Conservation (phyloP, 495 filamentous ascomycete species). For the Pyrenopolyporus hunteri region DNA sequence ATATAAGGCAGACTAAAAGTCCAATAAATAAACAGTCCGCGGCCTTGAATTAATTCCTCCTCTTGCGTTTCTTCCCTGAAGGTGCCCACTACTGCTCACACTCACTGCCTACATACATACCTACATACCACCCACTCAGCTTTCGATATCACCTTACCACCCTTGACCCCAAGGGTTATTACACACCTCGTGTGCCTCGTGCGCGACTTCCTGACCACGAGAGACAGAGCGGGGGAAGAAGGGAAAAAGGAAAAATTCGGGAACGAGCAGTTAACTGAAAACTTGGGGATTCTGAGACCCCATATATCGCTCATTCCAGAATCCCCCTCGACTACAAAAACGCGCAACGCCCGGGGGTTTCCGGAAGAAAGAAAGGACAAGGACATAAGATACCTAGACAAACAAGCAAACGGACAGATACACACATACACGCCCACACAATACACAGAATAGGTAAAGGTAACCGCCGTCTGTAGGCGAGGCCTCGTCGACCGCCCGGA, state of each 20-base stretch:
- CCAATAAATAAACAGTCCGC: too few species aligned
- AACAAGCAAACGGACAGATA: background rate
- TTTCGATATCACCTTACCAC: constrained; percentile 3
- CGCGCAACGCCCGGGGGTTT: constrained; percentile 6
- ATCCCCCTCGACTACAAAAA: constrained; percentile 15
- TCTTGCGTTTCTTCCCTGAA: too few species aligned
- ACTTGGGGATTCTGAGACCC: constrained; percentile 1
- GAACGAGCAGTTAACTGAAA: too few species aligned
- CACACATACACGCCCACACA: background rate
- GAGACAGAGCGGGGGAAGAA: constrained; percentile 7
- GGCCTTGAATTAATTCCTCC: too few species aligned
- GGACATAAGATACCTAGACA: constrained; percentile 1
- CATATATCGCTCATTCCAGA: constrained; percentile 36
- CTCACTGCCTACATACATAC: constrained; percentile 3
- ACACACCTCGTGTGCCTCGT: constrained; percentile 8
- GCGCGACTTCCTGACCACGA: constrained; percentile 23
- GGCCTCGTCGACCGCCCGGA: constrained; percentile 21
- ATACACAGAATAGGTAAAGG: too few species aligned
- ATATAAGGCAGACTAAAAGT: background rate
- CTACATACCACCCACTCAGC: background rate
- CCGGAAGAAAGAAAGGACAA: background rate
- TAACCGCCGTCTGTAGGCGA: too few species aligned
- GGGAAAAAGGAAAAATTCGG: too few species aligned
- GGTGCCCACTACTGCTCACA: background rate
- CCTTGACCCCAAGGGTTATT: too few species aligned